Conservation (phyloP, 306 rosid species). For the Lablab purpureus region DNA sequence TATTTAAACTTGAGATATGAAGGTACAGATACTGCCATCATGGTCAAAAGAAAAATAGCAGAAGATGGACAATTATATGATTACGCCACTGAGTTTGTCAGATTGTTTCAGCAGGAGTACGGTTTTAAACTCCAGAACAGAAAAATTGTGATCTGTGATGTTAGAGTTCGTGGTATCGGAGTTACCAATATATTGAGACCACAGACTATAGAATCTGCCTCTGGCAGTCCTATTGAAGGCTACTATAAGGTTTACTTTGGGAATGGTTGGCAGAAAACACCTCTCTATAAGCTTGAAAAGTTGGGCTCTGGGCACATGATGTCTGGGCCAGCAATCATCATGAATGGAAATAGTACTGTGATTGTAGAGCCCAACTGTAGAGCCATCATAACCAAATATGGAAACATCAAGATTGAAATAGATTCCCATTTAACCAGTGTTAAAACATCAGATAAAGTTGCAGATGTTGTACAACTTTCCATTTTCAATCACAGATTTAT, state of each 20-base stretch:
- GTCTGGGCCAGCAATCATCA: constrained; percentile 83
- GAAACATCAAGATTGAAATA: constrained; percentile 81
- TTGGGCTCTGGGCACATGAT: constrained; percentile 68
- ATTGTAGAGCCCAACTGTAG: constrained; percentile 85
- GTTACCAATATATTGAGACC: constrained; percentile 91
- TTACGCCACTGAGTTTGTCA: constrained; percentile 75
- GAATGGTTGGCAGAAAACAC: constrained; percentile 82
- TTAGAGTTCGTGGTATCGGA: constrained; percentile 86
- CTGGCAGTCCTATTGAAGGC: constrained; percentile 72
- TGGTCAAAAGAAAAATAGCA: constrained; percentile 68
- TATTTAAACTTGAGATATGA: constrained; percentile 93
- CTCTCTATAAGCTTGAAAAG: constrained; percentile 86
- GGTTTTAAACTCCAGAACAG: constrained; percentile 84
- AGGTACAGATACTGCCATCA: constrained; percentile 93
- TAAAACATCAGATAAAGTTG: constrained; percentile 69
- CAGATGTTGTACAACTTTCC: constrained; percentile 92
- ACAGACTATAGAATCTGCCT: constrained; percentile 54
- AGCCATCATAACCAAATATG: constrained; percentile 78
- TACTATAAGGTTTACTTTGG: constrained; percentile 83
- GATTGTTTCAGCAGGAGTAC: constrained; percentile 83
- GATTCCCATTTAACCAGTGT: constrained; percentile 60
- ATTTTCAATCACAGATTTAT: constrained; percentile 94
- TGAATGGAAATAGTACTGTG: constrained; percentile 97
- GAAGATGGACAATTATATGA: constrained; percentile 56
- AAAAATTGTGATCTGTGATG: constrained; percentile 79